Conservation (phyloP, 2,329 filamentous ascomycete species). For the Cladophialophora exuberans region DNA sequence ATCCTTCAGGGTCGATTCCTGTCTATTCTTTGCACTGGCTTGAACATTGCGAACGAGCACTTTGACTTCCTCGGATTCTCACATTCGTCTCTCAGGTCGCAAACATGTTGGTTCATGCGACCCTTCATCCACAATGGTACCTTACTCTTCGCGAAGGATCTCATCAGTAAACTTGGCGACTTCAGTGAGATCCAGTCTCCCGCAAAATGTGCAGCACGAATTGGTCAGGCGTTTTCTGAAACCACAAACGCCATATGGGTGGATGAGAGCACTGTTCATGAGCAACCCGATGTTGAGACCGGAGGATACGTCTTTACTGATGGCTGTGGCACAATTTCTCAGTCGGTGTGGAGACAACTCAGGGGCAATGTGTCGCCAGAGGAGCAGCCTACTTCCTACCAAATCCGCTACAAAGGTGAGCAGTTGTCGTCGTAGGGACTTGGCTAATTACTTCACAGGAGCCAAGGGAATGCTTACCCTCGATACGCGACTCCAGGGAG, state of each 20-base stretch:
- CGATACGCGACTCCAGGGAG: conserved; percentile 63
- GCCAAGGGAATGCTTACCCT: conserved; percentile 79
- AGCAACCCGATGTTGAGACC: conserved; percentile 38
- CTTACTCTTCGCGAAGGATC: conserved; percentile 40
- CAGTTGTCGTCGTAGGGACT: background rate
- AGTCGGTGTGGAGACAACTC: conserved; percentile 59
- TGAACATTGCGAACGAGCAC: conserved; percentile 65
- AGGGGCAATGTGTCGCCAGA: conserved; percentile 41
- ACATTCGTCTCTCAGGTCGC: conserved; percentile 73
- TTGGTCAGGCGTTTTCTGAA: conserved; percentile 73
- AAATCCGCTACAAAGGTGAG: conserved; percentile 70
- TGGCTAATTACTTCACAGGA: conserved; percentile 43
- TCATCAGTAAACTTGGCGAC: conserved; percentile 53
- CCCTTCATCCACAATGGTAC: conserved; percentile 45
- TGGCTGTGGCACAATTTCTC: conserved; percentile 75
- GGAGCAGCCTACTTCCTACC: conserved; percentile 66
- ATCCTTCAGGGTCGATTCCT: conserved; percentile 65
- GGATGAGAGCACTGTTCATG: conserved; percentile 30
- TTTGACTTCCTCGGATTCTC: conserved; percentile 77
- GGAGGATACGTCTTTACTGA: conserved; percentile 71
- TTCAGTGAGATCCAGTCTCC: conserved; percentile 57
- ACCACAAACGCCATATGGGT: conserved; percentile 67
- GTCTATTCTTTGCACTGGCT: conserved; percentile 59
- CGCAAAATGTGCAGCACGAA: conserved; percentile 62
- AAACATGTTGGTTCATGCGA: conserved; percentile 70